Percentiles rank a stretch among this genome's conserved stretches.
These are phyloP conservation scores for Metschnikowia borealis DNA, from an alignment of 805 yeast species.

Conservation along the genomic window DNA sequence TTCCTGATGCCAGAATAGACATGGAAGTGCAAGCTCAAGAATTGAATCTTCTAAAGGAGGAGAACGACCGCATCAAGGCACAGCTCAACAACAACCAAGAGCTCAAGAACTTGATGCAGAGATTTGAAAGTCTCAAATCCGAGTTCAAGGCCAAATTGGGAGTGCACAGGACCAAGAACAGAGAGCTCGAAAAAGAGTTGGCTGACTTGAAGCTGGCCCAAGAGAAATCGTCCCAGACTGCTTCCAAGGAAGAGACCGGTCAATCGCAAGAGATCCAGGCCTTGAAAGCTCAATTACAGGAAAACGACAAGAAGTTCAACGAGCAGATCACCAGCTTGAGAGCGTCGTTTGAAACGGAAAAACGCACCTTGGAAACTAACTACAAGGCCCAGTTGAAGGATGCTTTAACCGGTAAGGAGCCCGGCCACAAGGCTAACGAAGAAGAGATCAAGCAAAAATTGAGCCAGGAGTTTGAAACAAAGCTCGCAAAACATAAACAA, in stretches of 20 bases:
- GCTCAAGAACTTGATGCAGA: constrained; percentile 26
- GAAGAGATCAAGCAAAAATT: constrained; percentile 21
- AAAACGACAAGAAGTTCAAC: constrained; percentile 9
- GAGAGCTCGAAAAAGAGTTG: constrained; percentile 22
- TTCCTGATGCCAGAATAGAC: constrained; percentile 24
- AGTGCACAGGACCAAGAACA: constrained; percentile 25
- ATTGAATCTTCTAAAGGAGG: constrained; percentile 45
- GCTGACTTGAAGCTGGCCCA: constrained; percentile 9
- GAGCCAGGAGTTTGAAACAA: constrained; percentile 22
- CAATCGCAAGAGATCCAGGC: constrained; percentile 8
- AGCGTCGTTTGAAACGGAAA: constrained; percentile 32
- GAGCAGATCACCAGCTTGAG: constrained; percentile 16
- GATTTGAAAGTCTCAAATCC: constrained; percentile 28
- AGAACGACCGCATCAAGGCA: constrained; percentile 56
- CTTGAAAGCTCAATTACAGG: constrained; percentile 4
- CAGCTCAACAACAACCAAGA: constrained; percentile 19
- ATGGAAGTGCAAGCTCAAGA: constrained; percentile 47
- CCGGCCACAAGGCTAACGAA: constrained; percentile 2
- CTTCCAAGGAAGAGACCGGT: constrained; percentile 9
- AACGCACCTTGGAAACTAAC: constrained; percentile 13
- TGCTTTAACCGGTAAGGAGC: constrained; percentile 3
- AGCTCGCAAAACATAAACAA: constrained; percentile 18
- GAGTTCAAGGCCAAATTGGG: constrained; percentile 25
- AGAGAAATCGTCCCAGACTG: constrained; percentile 7
- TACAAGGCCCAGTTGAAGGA: constrained; percentile 22